Conservation (phyloP, 129 eudicot species). For the Smallanthus sonchifolius region DNA sequence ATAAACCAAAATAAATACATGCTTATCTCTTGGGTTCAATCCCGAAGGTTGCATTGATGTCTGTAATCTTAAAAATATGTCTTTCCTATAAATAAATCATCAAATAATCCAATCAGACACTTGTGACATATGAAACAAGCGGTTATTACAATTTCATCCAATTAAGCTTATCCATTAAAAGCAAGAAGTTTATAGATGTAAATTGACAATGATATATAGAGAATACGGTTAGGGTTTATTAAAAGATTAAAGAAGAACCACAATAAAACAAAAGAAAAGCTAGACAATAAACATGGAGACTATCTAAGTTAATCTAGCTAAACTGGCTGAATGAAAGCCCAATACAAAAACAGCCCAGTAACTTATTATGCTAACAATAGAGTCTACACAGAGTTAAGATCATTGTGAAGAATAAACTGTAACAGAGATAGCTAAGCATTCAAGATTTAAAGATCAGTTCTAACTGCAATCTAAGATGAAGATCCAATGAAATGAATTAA, state of each 20-base stretch:
- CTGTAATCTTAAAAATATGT: slow-evolving; percentile 45
- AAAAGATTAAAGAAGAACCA: too few species aligned
- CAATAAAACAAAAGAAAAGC: too few species aligned
- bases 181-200: neutral
- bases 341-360: too few species aligned
- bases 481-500: slow-evolving; percentile 13
- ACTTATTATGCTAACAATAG: too few species aligned
- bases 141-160: slow-evolving; percentile 11
- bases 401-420: neutral
- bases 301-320: too few species aligned
- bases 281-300: too few species aligned
- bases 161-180: slow-evolving; percentile 7
- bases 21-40: slow-evolving; percentile 54
- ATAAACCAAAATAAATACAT: slow-evolving; percentile 32
- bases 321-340: too few species aligned
- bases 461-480: neutral
- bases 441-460: neutral
- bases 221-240: too few species aligned
- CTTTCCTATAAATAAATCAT: slow-evolving; percentile 44
- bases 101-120: slow-evolving; percentile 36
- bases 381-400: neutral
- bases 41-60: slow-evolving; percentile 49
- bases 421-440: neutral
- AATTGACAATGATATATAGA: too few species aligned
- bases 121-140: slow-evolving; percentile 10